phyloP scores from a whole-genome alignment of 73 alveolate species.

The Paramecium octaurelia region DNA sequence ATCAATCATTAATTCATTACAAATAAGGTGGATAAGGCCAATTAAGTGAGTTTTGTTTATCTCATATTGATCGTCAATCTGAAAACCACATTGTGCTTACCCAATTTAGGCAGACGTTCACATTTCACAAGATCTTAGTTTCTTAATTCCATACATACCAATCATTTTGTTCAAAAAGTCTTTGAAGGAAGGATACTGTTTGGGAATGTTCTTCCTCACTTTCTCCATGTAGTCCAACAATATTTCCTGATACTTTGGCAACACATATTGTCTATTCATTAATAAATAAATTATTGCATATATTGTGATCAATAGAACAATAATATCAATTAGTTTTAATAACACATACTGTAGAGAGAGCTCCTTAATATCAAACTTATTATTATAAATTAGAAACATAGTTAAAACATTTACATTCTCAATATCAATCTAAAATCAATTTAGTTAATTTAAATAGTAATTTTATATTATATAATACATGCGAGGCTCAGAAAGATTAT shows the following conservation, averaged over 20 bases:
- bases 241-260: neutral
- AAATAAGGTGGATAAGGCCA: neutral
- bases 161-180: constrained; percentile 54
- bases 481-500: neutral
- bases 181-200: constrained; percentile 43
- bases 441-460: neutral
- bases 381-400: too few relatives aligned
- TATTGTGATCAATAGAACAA: neutral
- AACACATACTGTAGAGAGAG: neutral
- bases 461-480: too few relatives aligned
- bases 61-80: constrained; percentile 41
- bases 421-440: too few relatives aligned
- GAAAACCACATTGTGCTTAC: neutral
- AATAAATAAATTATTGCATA: neutral
- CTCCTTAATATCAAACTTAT: too few relatives aligned
- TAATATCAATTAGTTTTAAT: neutral
- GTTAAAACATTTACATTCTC: too few relatives aligned
- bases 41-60: neutral
- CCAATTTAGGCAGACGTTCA: constrained; percentile 12
- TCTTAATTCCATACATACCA: neutral
- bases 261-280: neutral
- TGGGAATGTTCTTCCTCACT: constrained; percentile 49
- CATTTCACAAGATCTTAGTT: neutral
- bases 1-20: neutral
- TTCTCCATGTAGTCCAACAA: constrained; percentile 27